Conservation (phyloP, 164 flowering plant species). For the Paratinospora sagittata region DNA sequence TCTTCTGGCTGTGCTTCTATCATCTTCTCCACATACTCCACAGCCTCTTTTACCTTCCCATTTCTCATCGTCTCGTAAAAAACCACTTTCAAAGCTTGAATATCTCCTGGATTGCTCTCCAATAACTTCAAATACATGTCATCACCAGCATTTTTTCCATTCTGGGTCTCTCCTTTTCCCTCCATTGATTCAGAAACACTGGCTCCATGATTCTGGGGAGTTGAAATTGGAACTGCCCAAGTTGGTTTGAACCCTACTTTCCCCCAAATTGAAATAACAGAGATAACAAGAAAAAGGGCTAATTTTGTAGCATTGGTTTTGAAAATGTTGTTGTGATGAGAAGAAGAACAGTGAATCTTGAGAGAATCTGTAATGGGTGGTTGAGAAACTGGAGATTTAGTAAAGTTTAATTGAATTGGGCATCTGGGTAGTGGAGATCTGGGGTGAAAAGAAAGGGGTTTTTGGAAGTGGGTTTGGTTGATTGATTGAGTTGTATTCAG, state of each 20-base stretch:
- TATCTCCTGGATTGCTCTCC: conserved; percentile 57
- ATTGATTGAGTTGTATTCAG: neutral
- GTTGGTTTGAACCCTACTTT: conserved; percentile 30
- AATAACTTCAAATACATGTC: conserved; percentile 51
- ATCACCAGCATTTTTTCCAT: conserved; percentile 38
- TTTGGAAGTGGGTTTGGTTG: neutral
- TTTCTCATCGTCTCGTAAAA: conserved; percentile 67
- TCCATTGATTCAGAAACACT: conserved; percentile 18
- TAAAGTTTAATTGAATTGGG: conserved; percentile 3
- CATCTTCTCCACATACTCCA: conserved; percentile 69
- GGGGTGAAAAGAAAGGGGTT: neutral
- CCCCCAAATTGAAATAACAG: conserved; percentile 44
- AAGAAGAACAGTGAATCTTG: neutral
- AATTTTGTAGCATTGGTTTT: conserved; percentile 29
- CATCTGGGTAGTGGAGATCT: neutral
- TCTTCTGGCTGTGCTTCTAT: conserved; percentile 63
- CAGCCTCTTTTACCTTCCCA: conserved; percentile 59
- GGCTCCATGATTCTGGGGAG: conserved; percentile 11
- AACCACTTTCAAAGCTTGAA: conserved; percentile 72
- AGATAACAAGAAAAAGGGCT: conserved; percentile 50
- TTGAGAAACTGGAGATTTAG: conserved; percentile 8
- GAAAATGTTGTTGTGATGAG: conserved; percentile 18
- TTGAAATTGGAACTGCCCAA: conserved; percentile 24
- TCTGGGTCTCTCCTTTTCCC: conserved; percentile 20
- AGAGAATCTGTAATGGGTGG: conserved; percentile 8